A percentile compares a stretch with the other conserved stretches of the same genome.
phyloP scores from a whole-genome alignment of 331 rosid genomes.

The Malus hybrid region DNA sequence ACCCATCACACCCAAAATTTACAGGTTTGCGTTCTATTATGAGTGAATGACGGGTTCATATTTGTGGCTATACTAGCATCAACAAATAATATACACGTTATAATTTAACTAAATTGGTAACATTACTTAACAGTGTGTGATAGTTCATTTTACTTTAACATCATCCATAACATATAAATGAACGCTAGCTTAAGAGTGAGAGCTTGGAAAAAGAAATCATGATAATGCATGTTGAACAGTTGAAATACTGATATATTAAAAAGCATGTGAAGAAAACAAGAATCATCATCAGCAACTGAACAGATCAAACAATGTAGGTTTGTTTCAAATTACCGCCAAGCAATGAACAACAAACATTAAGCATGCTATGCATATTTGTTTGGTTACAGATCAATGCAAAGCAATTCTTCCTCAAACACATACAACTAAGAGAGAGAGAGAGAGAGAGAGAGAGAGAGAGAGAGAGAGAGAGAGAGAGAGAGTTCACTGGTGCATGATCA shows the following conservation, averaged over 20 bases:
- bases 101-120: no score
- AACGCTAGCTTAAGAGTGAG: no score
- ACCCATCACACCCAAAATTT: neutral
- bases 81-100: neutral
- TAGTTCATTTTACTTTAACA: no score
- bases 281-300: neutral
- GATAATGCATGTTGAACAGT: no score
- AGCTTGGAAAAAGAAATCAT: neutral
- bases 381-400: no score
- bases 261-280: neutral
- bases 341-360: neutral
- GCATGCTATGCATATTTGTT: neutral
- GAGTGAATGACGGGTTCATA: neutral
- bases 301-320: neutral
- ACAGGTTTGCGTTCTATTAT: no score
- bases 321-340: neutral
- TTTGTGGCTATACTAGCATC: neutral
- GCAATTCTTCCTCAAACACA: neutral
- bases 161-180: no score
- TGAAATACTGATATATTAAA: no score
- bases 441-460: no score
- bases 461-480: no score
- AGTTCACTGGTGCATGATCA: neutral
- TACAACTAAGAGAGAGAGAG: neutral
- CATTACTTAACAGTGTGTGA: no score